phyloP scores from a whole-genome alignment of 176 grass and related monocot species.

The Phoenix roebelenii region DNA sequence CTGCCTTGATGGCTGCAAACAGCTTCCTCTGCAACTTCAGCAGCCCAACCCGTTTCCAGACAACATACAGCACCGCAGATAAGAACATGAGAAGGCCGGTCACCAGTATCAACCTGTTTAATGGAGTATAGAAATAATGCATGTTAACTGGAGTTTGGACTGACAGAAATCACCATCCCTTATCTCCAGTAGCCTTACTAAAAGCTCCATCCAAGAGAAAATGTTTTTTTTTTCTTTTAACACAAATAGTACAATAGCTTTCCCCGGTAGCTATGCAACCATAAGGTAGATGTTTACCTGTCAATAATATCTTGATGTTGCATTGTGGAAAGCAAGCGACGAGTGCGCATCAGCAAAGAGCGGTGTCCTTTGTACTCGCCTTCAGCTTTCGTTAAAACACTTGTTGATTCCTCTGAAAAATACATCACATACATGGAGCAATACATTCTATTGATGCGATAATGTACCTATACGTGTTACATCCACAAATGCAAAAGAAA shows the following conservation, averaged over 20 bases:
- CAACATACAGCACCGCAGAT: conserved; percentile 44
- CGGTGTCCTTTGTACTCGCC: no score
- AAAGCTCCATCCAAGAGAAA: no score
- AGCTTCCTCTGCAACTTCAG: conserved; percentile 77
- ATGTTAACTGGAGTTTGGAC: background rate
- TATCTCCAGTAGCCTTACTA: no score
- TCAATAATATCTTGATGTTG: conserved; percentile 84
- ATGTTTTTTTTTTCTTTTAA: no score
- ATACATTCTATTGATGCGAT: background rate
- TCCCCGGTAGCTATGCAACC: no score
- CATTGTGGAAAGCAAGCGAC: conserved; percentile 20
- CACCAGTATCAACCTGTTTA: conserved; percentile 50
- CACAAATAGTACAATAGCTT: no score
- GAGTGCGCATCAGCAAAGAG: no score
- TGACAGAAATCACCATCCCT: no score
- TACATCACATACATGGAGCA: background rate
- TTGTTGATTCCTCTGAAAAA: conserved; percentile 70
- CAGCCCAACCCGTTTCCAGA: conserved; percentile 55
- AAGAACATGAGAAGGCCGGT: conserved; percentile 56
- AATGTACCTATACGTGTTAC: no score
- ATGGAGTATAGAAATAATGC: conserved; percentile 13
- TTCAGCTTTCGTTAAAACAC: conserved; percentile 59
- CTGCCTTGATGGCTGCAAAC: conserved; percentile 62
- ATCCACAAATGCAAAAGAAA: no score
- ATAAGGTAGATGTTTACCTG: conserved; percentile 31